A percentile compares a stretch with the other conserved stretches of the same genome.
These are phyloP conservation scores for Neopestalotiopsis rosae DNA, from an alignment of 2,329 filamentous ascomycete genomes.

Conservation along the genomic window DNA sequence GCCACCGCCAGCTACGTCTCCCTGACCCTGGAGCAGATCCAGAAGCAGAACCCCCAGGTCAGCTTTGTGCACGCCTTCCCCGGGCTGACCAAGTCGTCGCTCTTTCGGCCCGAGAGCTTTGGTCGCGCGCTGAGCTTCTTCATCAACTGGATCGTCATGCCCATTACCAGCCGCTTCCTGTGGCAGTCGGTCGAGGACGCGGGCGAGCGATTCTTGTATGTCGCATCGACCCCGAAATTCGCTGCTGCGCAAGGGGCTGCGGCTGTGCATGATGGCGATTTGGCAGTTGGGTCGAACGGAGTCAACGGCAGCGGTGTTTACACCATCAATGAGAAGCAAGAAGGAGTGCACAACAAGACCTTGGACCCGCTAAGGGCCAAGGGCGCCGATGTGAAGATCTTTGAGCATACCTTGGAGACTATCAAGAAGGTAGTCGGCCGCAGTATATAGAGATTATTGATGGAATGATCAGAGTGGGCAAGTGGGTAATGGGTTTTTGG, in stretches of 20 bases:
- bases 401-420: not conserved
- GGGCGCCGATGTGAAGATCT: not conserved
- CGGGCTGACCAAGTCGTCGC: not conserved
- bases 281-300: not conserved
- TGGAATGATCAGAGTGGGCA: too few relatives aligned
- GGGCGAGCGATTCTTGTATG: conserved; percentile 14
- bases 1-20: conserved; percentile 5
- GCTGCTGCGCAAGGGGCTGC: not conserved
- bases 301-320: conserved; percentile 3
- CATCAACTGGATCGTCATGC: conserved; percentile 15
- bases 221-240: not conserved
- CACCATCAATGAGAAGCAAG: conserved; percentile 2
- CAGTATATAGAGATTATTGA: not conserved
- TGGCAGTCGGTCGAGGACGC: not conserved
- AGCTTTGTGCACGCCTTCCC: conserved; percentile 15
- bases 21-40: conserved; percentile 9
- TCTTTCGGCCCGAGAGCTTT: conserved; percentile 6
- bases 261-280: not conserved
- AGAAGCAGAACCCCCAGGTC: conserved; percentile 8
- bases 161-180: not conserved
- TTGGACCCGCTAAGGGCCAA: not conserved
- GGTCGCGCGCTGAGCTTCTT: not conserved
- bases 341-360: not conserved
- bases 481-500: not conserved
- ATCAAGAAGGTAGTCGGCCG: not conserved